Evolutionary conservation across 257 asterid genomes (phyloP), one percentile per base, ranked within the genome.

Genomic region (Rubia yunnanensis): DNA sequence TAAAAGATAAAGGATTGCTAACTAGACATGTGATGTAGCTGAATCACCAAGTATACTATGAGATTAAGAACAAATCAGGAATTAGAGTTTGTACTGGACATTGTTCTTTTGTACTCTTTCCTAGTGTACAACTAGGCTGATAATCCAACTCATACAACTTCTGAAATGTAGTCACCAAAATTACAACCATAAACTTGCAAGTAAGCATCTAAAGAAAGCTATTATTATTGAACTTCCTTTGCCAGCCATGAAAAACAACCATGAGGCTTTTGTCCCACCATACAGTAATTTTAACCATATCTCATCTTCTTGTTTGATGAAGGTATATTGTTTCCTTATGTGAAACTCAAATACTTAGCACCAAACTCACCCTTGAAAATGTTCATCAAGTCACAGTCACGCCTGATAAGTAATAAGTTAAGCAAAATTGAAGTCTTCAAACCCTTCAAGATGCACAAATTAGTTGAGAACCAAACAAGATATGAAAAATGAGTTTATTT

Each of bases 141-240:
- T 54, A 15, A 7, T 24, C 34, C 36, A 32, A 55, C 28, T 13
- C 54, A 62, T 1, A 11, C 17, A 24, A 14, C 38, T 58, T 44
- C 9, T 32, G 14, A 65, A 24, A 59, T 35, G 63, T 15, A 34
- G 55, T 26, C 11, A 32, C 67, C 52, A 66, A 27, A 72, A 23
- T 36, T 39, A 28, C 18, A 72, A 35, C 5, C 35, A 14, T 9
- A 8, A 54, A 13, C 5, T n/a, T 28, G 41, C 26, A 9, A 17
- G 52, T 14, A 28, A 1, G 23, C 22, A 6, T 11, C 54, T 35
- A 17, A 35, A 41, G 48, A 24, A 38, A 59, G 36, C 6, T 60
- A 44, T 30, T 59, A 24, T 10, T 13, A 39, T 64, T 10, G 4
- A 27, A 5, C 36, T 22, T 34, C 53, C 30, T 11, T 26, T 35